These are phyloP conservation scores for Heracleum sosnowskyi DNA, from an alignment of 129 eudicot genomes.

Conservation along the genomic window DNA sequence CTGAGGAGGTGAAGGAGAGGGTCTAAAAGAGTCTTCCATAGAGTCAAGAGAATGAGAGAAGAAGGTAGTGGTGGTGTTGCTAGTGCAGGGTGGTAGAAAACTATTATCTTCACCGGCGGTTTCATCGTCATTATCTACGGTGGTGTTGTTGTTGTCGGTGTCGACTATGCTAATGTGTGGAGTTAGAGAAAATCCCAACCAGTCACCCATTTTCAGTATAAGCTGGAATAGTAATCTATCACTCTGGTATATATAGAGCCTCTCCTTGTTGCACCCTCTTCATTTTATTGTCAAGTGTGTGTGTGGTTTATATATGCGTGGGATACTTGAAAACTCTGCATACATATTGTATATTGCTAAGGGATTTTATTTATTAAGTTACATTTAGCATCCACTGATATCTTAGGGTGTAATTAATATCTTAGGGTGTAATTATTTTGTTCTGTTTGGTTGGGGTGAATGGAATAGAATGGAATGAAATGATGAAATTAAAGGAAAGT, in stretches of 20 bases:
- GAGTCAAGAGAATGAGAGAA: conserved; percentile 8
- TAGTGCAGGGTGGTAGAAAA: conserved; percentile 2
- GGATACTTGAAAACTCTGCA: neutral
- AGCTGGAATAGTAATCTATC: neutral
- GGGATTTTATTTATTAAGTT: no score
- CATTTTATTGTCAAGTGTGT: neutral
- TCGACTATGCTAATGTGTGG: conserved; percentile 31
- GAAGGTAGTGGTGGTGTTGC: neutral
- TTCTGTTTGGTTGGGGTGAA: no score
- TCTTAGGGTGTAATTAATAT: no score
- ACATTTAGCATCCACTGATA: no score
- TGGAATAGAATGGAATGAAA: no score
- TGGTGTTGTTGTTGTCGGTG: conserved; percentile 1
- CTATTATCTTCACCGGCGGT: conserved; percentile 4
- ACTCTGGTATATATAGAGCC: neutral
- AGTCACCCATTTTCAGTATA: conserved; percentile 27
- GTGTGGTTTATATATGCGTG: neutral
- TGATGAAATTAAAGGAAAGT: no score
- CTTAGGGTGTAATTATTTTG: no score
- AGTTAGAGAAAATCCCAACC: conserved; percentile 71
- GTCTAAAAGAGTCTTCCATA: neutral
- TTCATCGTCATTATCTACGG: neutral
- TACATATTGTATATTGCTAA: no score
- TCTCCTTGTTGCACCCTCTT: neutral
- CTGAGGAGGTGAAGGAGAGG: neutral